A percentile compares a stretch with the other conserved stretches of the same genome.
Conservation (phyloP, 768 basidiomycete genomes). For the Pulveroboletus sp. region DNA sequence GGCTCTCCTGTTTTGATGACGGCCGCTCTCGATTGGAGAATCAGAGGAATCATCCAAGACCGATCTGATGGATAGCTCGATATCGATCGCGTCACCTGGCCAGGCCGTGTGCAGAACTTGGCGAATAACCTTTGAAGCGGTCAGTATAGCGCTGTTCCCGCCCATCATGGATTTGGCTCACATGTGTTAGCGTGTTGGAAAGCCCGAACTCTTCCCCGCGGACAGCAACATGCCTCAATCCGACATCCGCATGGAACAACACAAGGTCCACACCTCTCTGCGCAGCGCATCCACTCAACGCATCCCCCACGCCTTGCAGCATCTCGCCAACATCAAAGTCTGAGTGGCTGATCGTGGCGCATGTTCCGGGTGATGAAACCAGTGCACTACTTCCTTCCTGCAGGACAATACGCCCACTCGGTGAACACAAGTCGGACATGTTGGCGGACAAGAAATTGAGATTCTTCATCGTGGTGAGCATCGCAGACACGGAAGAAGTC, state of each 20-base stretch:
- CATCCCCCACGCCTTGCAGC: constrained; percentile 85
- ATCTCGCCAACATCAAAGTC: constrained; percentile 93
- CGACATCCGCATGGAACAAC: constrained; percentile 84
- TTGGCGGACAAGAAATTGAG: constrained; percentile 93
- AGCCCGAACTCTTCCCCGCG: constrained; percentile 82
- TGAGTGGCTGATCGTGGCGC: constrained; percentile 28
- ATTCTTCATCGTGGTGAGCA: constrained; percentile 90
- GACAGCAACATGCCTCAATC: constrained; percentile 82
- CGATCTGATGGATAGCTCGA: constrained; percentile 65
- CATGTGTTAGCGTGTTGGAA: constrained; percentile 78
- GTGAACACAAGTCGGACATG: constrained; percentile 44
- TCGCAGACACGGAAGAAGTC: constrained; percentile 79
- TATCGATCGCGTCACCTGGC: constrained; percentile 77
- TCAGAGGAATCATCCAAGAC: constrained; percentile 23
- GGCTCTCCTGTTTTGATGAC: constrained; percentile 23
- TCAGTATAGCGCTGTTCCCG: constrained; percentile 14
- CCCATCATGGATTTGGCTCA: constrained; percentile 40
- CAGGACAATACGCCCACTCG: constrained; percentile 12
- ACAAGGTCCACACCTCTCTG: constrained; percentile 87
- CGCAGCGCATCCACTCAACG: constrained; percentile 78
- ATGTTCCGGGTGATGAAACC: constrained; percentile 18
- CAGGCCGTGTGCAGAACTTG: constrained; percentile 72
- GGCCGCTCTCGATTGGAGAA: constrained; percentile 22
- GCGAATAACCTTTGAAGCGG: constrained; percentile 61
- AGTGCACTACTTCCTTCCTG: constrained; percentile 16